Evolutionary conservation across 1,284 basidiomycete species (phyloP), one percentile per base, ranked within the genome.

Genomic region (Ganoderma boninense): DNA sequence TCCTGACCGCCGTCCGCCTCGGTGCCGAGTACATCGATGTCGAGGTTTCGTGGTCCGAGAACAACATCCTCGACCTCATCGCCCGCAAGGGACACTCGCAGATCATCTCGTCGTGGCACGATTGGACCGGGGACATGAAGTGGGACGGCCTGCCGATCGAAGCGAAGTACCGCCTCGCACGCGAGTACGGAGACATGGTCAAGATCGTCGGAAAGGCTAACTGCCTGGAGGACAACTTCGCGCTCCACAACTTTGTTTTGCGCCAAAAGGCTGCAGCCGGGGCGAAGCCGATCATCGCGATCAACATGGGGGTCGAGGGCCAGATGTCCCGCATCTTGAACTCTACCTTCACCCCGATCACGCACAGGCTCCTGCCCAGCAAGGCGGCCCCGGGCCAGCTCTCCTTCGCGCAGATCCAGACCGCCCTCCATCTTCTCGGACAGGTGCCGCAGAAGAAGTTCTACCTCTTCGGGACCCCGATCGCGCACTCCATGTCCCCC

Each of bases 11-110:
- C 7, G 81, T 98, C 38, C 91, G 93, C 64, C 84, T 94, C 60
- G 97, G 93, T 1, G 93, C 95, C 75, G 98, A 99, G 82, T 99
- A 97, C 79, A 82, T 99, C 74, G 97, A 99, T 76, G 87, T 99
- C 65, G 97, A 99, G 83, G 89, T 96, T 66, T 89, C 90, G 0
- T 93, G 93, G 84, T 87, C 93, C 0, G 86, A 90, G 70, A 86
- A 88, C 64, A 79, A 85, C 60, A 89, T 97, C 66, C 85, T 86
- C 26, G 85, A 88, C 1, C 84, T 99, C 64, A 81, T 86, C 38
- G 79, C 85, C 2, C 84, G 82, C 66, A 97, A 96, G 80, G 92
- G 95, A 0, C 79, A 85, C 56, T 92, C 94, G 0, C 87, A 93
- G 76, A 90, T 99, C 77, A 92, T 99, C 70, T 95, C 96, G 0